These are phyloP conservation scores for Zanthoxylum bungeanum DNA, from an alignment of 345 rosid species.

Conservation along the genomic window DNA sequence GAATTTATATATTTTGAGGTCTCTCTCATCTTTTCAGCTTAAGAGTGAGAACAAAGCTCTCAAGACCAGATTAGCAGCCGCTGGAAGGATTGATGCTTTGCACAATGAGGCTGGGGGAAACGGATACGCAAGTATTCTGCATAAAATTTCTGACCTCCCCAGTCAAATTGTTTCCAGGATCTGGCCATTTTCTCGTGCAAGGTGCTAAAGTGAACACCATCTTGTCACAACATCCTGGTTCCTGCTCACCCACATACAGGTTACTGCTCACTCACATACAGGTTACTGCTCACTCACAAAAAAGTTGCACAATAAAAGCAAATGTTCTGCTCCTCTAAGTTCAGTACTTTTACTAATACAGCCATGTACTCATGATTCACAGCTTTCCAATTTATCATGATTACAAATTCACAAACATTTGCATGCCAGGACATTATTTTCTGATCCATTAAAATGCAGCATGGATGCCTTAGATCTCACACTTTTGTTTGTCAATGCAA, in stretches of 20 bases:
- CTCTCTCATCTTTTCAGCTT: slow-evolving; percentile 38
- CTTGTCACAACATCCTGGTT: background rate
- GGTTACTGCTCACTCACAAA: background rate
- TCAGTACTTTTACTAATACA: background rate
- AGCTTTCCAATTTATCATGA: background rate
- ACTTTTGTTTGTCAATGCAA: background rate
- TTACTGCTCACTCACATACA: too few relatives aligned
- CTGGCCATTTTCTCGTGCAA: slow-evolving; percentile 4
- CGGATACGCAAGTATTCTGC: slow-evolving; percentile 12
- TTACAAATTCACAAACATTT: background rate
- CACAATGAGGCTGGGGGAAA: slow-evolving; percentile 11
- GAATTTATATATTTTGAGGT: slow-evolving; percentile 8
- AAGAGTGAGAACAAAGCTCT: slow-evolving; percentile 41
- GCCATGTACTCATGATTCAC: background rate
- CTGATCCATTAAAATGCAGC: background rate
- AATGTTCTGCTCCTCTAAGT: background rate
- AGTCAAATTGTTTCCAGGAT: slow-evolving; percentile 20
- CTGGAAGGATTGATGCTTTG: slow-evolving; percentile 18
- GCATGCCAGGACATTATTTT: background rate
- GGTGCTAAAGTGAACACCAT: slow-evolving; percentile 3
- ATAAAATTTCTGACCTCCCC: slow-evolving; percentile 14
- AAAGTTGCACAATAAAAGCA: background rate
- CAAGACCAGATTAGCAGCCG: slow-evolving; percentile 32
- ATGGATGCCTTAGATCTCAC: background rate
- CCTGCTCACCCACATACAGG: background rate